Conservation (phyloP, 768 basidiomycete species). For the Panus rudis region DNA sequence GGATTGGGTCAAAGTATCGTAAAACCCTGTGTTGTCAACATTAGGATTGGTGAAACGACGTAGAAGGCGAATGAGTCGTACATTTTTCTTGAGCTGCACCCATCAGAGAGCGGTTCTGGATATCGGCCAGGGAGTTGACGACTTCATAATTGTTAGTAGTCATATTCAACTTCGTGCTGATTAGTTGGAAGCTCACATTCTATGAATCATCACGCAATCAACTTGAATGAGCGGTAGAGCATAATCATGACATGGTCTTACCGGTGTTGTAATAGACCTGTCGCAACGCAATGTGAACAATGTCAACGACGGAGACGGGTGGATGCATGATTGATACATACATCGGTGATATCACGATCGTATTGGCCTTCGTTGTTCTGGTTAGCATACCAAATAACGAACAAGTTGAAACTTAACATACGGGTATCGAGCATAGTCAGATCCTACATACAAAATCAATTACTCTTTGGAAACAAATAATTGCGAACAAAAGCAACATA, state of each 20-base stretch:
- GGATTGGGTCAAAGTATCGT: conserved; percentile 38
- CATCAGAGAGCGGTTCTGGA: conserved; percentile 45
- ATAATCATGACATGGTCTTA: conserved; percentile 14
- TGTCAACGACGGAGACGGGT: neutral
- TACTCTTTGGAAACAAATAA: neutral
- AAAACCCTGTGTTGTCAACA: conserved; percentile 33
- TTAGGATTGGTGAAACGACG: neutral
- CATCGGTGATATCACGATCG: conserved; percentile 51
- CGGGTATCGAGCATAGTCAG: conserved; percentile 59
- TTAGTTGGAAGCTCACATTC: conserved; percentile 6
- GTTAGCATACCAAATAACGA: neutral
- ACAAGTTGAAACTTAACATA: conserved; percentile 16
- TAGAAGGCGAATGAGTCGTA: conserved; percentile 12
- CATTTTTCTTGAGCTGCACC: conserved; percentile 49
- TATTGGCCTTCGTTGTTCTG: conserved; percentile 33
- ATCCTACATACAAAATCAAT: conserved; percentile 22
- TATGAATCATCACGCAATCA: conserved; percentile 6
- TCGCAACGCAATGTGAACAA: neutral
- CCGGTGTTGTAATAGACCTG: conserved; percentile 48
- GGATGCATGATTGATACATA: conserved; percentile 20
- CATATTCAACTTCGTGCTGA: neutral
- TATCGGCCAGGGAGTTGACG: conserved; percentile 36
- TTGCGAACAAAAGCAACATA: conserved; percentile 2
- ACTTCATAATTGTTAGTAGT: conserved; percentile 20
- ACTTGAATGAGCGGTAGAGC: conserved; percentile 1